These are phyloP conservation scores for Globisporangium cystogenes DNA, from an alignment of 352 stramenopile species.

Conservation along the genomic window DNA sequence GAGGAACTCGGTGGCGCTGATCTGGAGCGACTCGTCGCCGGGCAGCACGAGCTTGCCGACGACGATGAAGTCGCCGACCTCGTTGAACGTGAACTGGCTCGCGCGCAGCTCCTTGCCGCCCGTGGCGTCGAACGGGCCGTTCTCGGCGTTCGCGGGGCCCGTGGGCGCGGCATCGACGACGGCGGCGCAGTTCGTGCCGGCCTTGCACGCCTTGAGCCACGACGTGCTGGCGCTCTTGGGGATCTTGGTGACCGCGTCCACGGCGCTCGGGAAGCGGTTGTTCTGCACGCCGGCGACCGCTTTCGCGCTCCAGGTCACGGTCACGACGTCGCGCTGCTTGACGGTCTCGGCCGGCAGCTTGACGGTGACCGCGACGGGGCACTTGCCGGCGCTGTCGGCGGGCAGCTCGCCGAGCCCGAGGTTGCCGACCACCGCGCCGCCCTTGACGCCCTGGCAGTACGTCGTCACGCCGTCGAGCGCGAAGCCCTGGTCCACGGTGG, in stretches of 20 bases:
- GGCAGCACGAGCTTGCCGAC: conserved; percentile 59
- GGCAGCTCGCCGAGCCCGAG: conserved; percentile 44
- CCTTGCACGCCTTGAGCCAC: conserved; percentile 51
- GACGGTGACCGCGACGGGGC: conserved; percentile 46
- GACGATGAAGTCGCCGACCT: conserved; percentile 55
- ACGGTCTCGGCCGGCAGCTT: conserved; percentile 30
- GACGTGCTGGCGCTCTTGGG: conserved; percentile 30
- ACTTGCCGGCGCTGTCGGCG: conserved; percentile 42
- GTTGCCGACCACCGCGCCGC: conserved; percentile 14
- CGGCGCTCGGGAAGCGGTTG: conserved; percentile 59
- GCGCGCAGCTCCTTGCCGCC: conserved; percentile 41
- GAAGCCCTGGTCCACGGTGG: conserved; percentile 64
- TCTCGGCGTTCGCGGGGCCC: conserved; percentile 24
- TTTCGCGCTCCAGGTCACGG: conserved; percentile 47
- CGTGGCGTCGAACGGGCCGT: conserved; percentile 33
- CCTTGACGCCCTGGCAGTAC: conserved; percentile 62
- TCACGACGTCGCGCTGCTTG: conserved; percentile 41
- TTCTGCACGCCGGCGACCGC: conserved; percentile 22
- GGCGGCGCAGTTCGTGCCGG: conserved; percentile 56
- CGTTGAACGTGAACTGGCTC: conserved; percentile 41
- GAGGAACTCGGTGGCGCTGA: conserved; percentile 58
- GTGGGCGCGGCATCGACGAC: conserved; percentile 32
- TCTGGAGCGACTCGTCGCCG: conserved; percentile 26
- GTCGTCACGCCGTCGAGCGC: conserved; percentile 54
- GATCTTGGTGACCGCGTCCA: conserved; percentile 36